Evolutionary conservation across 768 basidiomycete species (phyloP), one percentile per base, ranked within the genome.

Genomic region (Dioszegia crocea): DNA sequence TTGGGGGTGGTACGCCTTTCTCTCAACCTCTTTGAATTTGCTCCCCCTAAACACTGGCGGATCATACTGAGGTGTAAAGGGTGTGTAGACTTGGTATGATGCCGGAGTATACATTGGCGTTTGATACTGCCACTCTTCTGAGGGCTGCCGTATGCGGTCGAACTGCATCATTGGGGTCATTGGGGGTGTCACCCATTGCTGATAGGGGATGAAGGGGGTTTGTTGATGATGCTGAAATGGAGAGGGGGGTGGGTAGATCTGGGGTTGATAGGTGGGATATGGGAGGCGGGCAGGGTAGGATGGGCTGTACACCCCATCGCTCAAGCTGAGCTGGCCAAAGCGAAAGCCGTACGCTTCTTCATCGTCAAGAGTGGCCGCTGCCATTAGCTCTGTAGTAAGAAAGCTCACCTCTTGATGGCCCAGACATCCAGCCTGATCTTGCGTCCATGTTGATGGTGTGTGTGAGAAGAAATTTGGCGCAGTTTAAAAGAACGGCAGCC

Each of bases 1-100:
- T 44, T 73, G 71, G 16, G 74, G 75, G 55, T 78, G 76, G 60
- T 76, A 75, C 19, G 70, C 57, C 57, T 74, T 76, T 23, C 75
- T 44, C 53, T 70, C 33, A 6, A 33, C 33, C 70, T 24, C 53
- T 26, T 36, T 67, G 64, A 43, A 58, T 56, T 12, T 57, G 63
- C 16, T 57, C 40, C 39, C n/a, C 17, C 36, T 43, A 17, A 9
- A 17, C 40, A 26, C n/a, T 2, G 36, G 51, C 19, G 51, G 33
- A 21, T 53, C 21, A 19, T 38, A 39, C 40, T 50, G 54, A 12
- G 26, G 54, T 27, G 50, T 38, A 44, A n/a, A 54, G 2, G 54
- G 48, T 14, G 60, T 50, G 48, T 50, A 61, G 45, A 50, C 47
- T 9, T 27, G 47, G n/a, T 26, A 49, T 16, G 47, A 52, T 33